Evolutionary conservation across 225 moss, liverwort and hornwort genomes (phyloP), one percentile per base, ranked within the genome.

Genomic region (Polytrichum formosum): DNA sequence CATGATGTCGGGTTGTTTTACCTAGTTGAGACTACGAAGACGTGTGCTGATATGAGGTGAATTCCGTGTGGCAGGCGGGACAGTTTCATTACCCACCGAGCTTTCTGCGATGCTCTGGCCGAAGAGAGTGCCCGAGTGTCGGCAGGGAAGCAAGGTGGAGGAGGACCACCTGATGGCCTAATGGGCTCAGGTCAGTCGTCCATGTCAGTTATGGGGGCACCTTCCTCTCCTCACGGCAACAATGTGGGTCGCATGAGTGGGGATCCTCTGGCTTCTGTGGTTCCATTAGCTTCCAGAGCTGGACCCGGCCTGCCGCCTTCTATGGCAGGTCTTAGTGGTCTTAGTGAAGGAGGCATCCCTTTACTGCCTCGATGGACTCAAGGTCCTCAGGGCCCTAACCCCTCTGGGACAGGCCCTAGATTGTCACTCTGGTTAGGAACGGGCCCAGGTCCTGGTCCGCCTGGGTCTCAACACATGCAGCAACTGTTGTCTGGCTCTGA

Each of bases 51-150:
- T 21, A 28, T 64, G 30, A 29, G 23, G 28, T 16, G 35, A 29
- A 28, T 6, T 65, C 6, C 21, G 55, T 46, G 46, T 46, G 35
- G 37, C 98, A 98, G 98, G 85, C 90, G 98, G 71, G 98, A 98
- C 83, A 98, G 98, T 82, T 98, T 98, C 77, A 98, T 98, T 77
- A 98, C 98, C 70, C 98, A 98, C 70, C 94, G 98, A 69, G 98
- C 98, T 53, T 98, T 94, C 69, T 98, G 98, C 66, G 98, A 98
- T 82, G 98, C 98, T 70, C 80, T 98, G 78, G 98, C 98, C n/a
- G 98, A 98, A 84, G 98, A 98, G 78, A 94, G 98, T 87, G 98
- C 98, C 63, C 82, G 98, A 84, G 98, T 98, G n/a, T 92, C 94
- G 28, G 94, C 90, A 63, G 91, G 90, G 63, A 98, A 92, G 80